Base-by-base conservation (phyloP, 192 early-diverging fungal species). In the Coemansia sp. region DNA sequence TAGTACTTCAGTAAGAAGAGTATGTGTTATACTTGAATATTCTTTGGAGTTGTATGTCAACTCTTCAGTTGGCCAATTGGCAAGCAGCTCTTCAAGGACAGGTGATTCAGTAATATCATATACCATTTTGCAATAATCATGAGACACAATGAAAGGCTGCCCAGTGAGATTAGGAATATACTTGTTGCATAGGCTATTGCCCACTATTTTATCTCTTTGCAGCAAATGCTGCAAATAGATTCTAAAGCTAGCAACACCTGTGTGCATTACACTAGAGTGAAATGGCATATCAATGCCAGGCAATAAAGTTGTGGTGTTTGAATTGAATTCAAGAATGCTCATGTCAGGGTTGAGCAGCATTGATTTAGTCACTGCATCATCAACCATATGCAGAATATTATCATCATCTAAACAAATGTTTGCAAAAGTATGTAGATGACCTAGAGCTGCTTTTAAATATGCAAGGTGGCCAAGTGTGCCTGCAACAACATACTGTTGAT, bases 141-240 rank as follows among this genome's bases (percentile, higher is more conserved):
- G 83, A 27, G 80, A 74, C 26, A 90, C 78, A 34, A 78, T 81
- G 79, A 97, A 95, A 26, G 95, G 93, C 65, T 81, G 50, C 18
- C 89, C 93, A 38, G 92, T 94, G 58, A 97, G 78, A 72, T 97
- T 97, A 33, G 95, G 95, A 66, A 97, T 93, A 64, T 97, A 97
- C 38, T 72, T 80, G 46, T 75, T 61, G 25, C 95, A 80, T 11
- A 79, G 68, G 29, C 65, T 55, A 9, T 89, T 82, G 59, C 88
- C 78, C 42, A 92, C 75, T 43, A 78, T 83, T 22, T 79, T 71
- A 11, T 82, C 67, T 40, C 84, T 78, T n/a, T n/a, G n/a, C n/a
- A 50, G 93, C 79, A 65, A 85, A 87, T 62, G 81, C 83, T 38
- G 75, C 78, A 18, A 94, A 72, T 41, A 90, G 79, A 83, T 82